Conservation (phyloP, 177 flowering plant species). For the Vitis hybrid region DNA sequence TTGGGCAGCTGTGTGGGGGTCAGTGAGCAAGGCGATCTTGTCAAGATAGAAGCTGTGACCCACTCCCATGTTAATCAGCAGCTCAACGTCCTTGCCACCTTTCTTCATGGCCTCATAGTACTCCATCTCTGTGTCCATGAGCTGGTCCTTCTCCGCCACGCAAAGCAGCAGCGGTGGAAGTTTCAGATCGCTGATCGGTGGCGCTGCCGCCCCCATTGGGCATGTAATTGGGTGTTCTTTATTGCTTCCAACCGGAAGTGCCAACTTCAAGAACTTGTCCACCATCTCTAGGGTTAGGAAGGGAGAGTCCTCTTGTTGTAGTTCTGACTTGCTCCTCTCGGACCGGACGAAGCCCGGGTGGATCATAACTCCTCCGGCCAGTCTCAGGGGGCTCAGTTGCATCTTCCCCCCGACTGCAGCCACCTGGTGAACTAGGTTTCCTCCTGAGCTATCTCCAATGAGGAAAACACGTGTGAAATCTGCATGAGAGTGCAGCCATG, state of each 20-base stretch:
- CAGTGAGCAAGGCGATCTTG: slow-evolving; percentile 62
- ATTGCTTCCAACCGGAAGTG: slow-evolving; percentile 38
- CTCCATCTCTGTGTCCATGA: slow-evolving; percentile 71
- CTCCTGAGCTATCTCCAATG: slow-evolving; percentile 86
- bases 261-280: slow-evolving; percentile 43
- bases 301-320: slow-evolving; percentile 40
- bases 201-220: slow-evolving; percentile 38
- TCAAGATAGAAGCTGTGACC: slow-evolving; percentile 76
- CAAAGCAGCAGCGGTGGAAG: slow-evolving; percentile 52
- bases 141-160: slow-evolving; percentile 64
- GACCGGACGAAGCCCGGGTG: slow-evolving; percentile 50
- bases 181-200: slow-evolving; percentile 19
- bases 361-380: slow-evolving; percentile 48
- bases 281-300: slow-evolving; percentile 50
- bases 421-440: slow-evolving; percentile 66
- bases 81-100: slow-evolving; percentile 63
- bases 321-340: slow-evolving; percentile 43
- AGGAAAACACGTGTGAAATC: slow-evolving; percentile 71
- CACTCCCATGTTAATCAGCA: slow-evolving; percentile 42
- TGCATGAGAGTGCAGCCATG: slow-evolving; percentile 43
- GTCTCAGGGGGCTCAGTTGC: slow-evolving; percentile 13
- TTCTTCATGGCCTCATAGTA: slow-evolving; percentile 68
- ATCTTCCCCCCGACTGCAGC: slow-evolving; percentile 52
- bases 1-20: slow-evolving; percentile 42
- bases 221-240: slow-evolving; percentile 58